Conservation (phyloP, 208 protist species). For the Acanthamoeba castellanii region DNA sequence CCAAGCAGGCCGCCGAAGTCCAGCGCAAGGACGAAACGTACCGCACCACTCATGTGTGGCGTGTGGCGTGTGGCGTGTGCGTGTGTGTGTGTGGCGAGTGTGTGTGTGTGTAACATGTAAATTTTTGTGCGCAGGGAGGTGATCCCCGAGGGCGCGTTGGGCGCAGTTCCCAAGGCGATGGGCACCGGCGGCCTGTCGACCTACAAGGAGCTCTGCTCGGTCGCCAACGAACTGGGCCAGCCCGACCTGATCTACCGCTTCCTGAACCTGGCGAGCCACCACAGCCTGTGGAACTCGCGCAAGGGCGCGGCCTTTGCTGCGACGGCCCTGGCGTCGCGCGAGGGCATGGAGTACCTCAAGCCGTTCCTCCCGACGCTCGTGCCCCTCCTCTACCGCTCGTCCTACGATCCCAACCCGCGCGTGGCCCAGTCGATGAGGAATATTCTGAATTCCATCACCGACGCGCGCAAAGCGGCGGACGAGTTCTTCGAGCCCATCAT, state of each 20-base stretch:
- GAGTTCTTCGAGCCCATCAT: conserved; percentile 83
- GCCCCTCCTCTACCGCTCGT: conserved; percentile 71
- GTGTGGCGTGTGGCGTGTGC: neutral
- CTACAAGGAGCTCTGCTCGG: conserved; percentile 79
- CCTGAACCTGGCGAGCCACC: conserved; percentile 83
- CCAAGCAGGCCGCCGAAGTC: conserved; percentile 16
- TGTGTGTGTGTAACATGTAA: too few species aligned
- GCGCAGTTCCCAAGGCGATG: conserved; percentile 12
- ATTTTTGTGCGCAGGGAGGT: conserved; percentile 57
- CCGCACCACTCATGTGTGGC: neutral
- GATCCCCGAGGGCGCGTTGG: conserved; percentile 79
- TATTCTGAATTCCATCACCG: conserved; percentile 62
- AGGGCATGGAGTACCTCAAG: conserved; percentile 76
- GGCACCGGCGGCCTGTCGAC: conserved; percentile 76
- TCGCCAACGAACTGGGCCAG: conserved; percentile 83
- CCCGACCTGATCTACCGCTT: conserved; percentile 85
- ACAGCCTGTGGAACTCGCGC: conserved; percentile 85
- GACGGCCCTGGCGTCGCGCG: conserved; percentile 70
- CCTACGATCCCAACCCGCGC: conserved; percentile 84
- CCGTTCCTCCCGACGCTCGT: conserved; percentile 80
- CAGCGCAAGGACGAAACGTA: conserved; percentile 72
- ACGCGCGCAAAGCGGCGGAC: conserved; percentile 58
- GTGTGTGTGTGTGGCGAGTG: too few species aligned
- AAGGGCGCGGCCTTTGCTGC: conserved; percentile 85
- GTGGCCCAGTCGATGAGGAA: conserved; percentile 77